Evolutionary conservation across 1,139 yeast genomes (phyloP).

Genomic region (Candida freyschussii): DNA sequence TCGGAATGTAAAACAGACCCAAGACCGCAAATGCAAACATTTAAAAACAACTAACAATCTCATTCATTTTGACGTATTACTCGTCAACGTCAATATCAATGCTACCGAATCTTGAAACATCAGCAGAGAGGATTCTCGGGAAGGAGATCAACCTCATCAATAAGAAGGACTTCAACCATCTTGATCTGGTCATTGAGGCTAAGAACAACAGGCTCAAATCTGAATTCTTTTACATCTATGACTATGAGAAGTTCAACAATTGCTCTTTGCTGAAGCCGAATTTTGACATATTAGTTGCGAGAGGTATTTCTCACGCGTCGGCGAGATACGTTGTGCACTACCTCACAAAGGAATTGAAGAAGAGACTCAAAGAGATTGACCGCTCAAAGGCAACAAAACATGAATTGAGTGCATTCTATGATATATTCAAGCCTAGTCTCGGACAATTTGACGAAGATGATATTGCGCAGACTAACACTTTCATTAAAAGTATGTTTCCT

Average conservation of each 20-base stretch:
- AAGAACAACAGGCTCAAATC: constrained; percentile 25
- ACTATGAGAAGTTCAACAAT: constrained; percentile 24
- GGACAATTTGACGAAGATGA: constrained; percentile 30
- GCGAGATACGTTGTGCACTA: constrained; percentile 31
- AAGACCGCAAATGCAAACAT: too few relatives aligned
- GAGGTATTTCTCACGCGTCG: constrained; percentile 28
- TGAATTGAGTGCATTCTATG: constrained; percentile 19
- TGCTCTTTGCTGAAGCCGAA: constrained; percentile 23
- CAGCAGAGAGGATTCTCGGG: constrained; percentile 24
- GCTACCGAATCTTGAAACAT: constrained; percentile 18
- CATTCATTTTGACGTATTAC: too few relatives aligned
- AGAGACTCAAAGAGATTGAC: constrained; percentile 19
- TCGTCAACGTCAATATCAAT: background rate
- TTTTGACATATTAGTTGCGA: constrained; percentile 26
- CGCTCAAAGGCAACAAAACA: constrained; percentile 10
- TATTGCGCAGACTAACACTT: constrained; percentile 22
- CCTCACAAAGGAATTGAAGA: constrained; percentile 28
- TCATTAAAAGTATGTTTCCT: constrained; percentile 29
- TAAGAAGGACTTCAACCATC: constrained; percentile 21
- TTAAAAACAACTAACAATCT: too few relatives aligned
- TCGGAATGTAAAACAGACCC: too few relatives aligned
- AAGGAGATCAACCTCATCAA: constrained; percentile 23
- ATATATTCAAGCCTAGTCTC: constrained; percentile 30
- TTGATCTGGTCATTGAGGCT: constrained; percentile 25
- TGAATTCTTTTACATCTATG: constrained; percentile 26